A percentile compares a stretch with the other conserved stretches of the same genome.
phyloP scores from a whole-genome alignment of 225 moss, liverwort and hornwort genomes.

The Rhytidiadelphus loreus region DNA sequence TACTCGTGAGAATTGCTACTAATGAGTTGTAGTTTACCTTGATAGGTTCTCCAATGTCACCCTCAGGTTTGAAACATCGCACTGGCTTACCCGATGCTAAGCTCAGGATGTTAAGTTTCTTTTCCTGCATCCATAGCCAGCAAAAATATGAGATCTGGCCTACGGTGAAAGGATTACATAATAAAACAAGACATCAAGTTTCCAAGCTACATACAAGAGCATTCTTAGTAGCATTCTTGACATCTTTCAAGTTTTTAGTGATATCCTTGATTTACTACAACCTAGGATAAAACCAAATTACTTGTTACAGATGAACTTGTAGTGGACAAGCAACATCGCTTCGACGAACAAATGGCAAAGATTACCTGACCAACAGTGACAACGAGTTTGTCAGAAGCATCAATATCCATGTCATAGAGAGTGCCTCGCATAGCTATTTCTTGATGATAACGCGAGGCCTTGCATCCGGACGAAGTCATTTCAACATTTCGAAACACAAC shows the following conservation, averaged over 20 bases:
- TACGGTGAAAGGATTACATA: neutral
- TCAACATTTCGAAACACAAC: slow-evolving; percentile 63
- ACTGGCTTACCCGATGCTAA: slow-evolving; percentile 50
- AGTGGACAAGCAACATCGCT: neutral
- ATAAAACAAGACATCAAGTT: neutral
- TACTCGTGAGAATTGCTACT: neutral
- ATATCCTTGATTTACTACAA: neutral
- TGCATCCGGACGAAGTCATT: slow-evolving; percentile 30
- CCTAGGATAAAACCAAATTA: neutral
- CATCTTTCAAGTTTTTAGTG: neutral
- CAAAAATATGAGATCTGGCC: neutral
- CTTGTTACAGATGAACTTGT: neutral
- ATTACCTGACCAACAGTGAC: slow-evolving; percentile 63
- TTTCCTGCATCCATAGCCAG: slow-evolving; percentile 39
- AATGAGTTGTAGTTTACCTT: slow-evolving; percentile 25
- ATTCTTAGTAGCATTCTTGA: neutral
- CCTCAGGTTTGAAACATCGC: slow-evolving; percentile 56
- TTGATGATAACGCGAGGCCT: slow-evolving; percentile 63
- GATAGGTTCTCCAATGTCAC: slow-evolving; percentile 54
- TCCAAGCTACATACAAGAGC: neutral
- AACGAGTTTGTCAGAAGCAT: slow-evolving; percentile 41
- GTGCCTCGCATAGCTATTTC: slow-evolving; percentile 60
- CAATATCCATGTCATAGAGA: slow-evolving; percentile 63
- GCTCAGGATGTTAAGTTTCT: slow-evolving; percentile 55
- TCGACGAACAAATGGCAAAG: neutral